These are phyloP conservation scores for Venturia pyrina DNA, from an alignment of 2,329 filamentous ascomycete species.

Conservation along the genomic window DNA sequence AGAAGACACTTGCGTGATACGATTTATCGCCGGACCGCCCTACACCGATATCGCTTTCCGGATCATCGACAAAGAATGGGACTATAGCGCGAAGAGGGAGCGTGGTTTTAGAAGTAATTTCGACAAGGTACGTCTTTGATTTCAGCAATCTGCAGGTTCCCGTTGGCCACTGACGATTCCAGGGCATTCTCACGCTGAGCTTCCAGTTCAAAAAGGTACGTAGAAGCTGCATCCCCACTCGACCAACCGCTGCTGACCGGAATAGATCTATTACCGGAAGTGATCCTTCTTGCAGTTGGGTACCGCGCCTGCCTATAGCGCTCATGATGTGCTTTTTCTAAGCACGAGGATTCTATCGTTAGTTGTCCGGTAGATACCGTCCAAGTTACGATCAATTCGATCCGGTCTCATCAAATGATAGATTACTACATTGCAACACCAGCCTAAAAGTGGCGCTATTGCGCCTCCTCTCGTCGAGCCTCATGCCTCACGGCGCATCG, in stretches of 20 bases:
- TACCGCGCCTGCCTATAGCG: not conserved
- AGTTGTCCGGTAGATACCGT: slow-evolving; percentile 1
- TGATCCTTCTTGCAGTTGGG: slow-evolving; percentile 18
- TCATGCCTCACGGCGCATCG: not conserved
- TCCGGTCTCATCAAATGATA: slow-evolving; percentile 3
- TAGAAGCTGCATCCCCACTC: not conserved
- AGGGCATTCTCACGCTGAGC: slow-evolving; percentile 92
- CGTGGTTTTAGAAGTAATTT: slow-evolving; percentile 94
- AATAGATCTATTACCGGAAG: slow-evolving; percentile 48
- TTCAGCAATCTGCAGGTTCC: slow-evolving; percentile 19
- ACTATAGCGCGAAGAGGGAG: slow-evolving; percentile 92
- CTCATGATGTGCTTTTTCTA: not conserved
- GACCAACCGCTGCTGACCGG: slow-evolving; percentile 11
- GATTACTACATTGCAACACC: not conserved
- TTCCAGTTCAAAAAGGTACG: slow-evolving; percentile 96
- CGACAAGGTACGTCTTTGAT: slow-evolving; percentile 62
- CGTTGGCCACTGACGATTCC: slow-evolving; percentile 11
- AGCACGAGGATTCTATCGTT: not conserved
- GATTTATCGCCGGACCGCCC: slow-evolving; percentile 88
- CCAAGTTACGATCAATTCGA: not conserved
- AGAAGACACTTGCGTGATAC: slow-evolving; percentile 92
- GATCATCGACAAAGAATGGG: slow-evolving; percentile 98
- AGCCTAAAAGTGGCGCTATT: not conserved
- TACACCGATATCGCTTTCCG: slow-evolving; percentile 96
- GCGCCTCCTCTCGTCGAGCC: not conserved